These are phyloP conservation scores for Dipteronia sinensis DNA, from an alignment of 345 rosid genomes.

Conservation along the genomic window DNA sequence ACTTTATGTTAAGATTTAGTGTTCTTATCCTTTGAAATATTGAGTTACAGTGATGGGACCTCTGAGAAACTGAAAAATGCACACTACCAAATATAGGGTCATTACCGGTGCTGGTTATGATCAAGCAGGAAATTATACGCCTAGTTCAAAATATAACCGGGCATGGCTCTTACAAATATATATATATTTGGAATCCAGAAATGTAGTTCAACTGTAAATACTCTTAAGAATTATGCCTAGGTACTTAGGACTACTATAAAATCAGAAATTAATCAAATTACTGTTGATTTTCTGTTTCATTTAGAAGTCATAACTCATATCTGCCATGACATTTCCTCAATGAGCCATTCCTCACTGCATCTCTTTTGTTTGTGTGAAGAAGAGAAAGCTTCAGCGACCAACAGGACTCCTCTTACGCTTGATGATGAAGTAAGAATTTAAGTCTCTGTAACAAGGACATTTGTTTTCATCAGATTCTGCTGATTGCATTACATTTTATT, in stretches of 20 bases:
- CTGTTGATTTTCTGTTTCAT: background rate
- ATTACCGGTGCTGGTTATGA: background rate
- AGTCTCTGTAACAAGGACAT: background rate
- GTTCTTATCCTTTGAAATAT: background rate
- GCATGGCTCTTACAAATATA: background rate
- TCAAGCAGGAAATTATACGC: background rate
- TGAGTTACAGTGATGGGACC: background rate
- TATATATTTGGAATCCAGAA: background rate
- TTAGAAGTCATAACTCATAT: constrained; percentile 1
- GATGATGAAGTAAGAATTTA: constrained; percentile 49
- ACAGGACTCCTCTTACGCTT: constrained; percentile 26
- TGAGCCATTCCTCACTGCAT: constrained; percentile 18
- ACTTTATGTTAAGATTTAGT: constrained; percentile 4
- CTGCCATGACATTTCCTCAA: background rate
- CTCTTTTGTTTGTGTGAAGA: constrained; percentile 28
- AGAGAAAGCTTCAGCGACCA: constrained; percentile 28
- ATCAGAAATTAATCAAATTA: background rate
- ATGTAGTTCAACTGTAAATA: background rate
- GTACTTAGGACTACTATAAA: background rate
- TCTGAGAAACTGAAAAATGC: background rate
- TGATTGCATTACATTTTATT: background rate
- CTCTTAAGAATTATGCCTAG: background rate
- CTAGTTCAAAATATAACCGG: background rate
- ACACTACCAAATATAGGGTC: background rate
- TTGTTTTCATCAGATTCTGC: background rate